Evolutionary conservation across 2,329 filamentous ascomycete species (phyloP).

Genomic region (Ceratocystis destructans): DNA sequence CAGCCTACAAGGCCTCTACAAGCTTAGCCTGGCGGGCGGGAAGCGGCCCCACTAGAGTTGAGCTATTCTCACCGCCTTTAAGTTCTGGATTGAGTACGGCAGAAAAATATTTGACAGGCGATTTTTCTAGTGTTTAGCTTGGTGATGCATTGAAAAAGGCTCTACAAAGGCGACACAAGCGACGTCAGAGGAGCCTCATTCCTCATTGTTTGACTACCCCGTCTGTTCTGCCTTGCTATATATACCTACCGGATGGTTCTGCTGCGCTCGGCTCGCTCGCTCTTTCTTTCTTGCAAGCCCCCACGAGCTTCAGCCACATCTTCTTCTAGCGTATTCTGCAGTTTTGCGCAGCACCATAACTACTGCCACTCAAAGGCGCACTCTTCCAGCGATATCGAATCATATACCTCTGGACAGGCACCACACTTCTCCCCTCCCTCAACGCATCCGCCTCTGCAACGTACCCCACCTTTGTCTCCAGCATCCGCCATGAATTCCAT

Average conservation of each 20-base stretch:
- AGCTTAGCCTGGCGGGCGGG: slow-evolving; percentile 13
- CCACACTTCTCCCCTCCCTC: neutral
- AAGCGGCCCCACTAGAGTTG: slow-evolving; percentile 15
- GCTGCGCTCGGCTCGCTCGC: neutral
- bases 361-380: slow-evolving; percentile 7
- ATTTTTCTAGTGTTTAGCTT: neutral
- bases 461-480: neutral
- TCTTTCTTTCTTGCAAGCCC: neutral
- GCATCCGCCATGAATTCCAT: slow-evolving; percentile 9
- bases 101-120: slow-evolving; percentile 17
- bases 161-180: neutral
- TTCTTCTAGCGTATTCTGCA: neutral
- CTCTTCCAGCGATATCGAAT: neutral
- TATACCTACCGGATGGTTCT: slow-evolving; percentile 10
- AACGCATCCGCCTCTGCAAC: neutral
- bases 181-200: neutral
- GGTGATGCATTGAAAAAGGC: neutral
- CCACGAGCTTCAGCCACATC: neutral
- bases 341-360: neutral
- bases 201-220: neutral
- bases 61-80: slow-evolving; percentile 16
- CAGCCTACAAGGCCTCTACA: neutral
- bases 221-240: neutral
- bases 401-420: neutral
- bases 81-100: neutral